phyloP scores from a whole-genome alignment of 2,329 filamentous ascomycete species.

The Dactylellina leptospora region DNA sequence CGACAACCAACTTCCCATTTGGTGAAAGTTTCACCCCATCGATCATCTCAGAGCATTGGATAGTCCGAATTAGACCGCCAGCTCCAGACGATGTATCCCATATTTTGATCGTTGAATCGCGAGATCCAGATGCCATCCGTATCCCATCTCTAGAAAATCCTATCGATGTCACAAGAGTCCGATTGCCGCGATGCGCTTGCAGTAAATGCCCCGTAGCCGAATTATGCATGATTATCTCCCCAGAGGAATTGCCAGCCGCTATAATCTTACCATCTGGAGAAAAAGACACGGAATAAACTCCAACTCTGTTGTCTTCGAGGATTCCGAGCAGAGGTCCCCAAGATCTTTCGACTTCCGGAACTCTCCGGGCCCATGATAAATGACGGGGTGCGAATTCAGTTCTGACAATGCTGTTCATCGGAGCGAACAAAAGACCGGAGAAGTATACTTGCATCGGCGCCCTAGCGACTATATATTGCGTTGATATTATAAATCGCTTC shows the following conservation, averaged over 20 bases:
- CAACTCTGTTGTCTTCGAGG: not conserved
- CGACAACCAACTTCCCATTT: no score
- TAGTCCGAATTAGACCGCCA: no score
- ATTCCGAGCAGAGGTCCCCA: constrained; percentile 5
- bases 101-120: constrained; percentile 4
- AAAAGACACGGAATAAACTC: not conserved
- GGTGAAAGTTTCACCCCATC: no score
- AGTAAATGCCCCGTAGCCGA: not conserved
- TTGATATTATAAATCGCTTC: constrained; percentile 7
- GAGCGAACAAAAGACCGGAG: constrained; percentile 27
- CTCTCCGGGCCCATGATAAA: not conserved
- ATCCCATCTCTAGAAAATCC: constrained; percentile 13
- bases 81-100: constrained; percentile 66
- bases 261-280: constrained; percentile 89
- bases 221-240: constrained; percentile 4
- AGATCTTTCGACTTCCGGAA: not conserved
- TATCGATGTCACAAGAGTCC: not conserved
- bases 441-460: constrained; percentile 23
- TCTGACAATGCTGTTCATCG: constrained; percentile 3
- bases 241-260: constrained; percentile 6
- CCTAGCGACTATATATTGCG: constrained; percentile 14
- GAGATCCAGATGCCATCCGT: constrained; percentile 19
- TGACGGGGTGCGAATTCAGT: constrained; percentile 4
- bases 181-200: not conserved
- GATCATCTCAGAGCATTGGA: no score